These are phyloP conservation scores for Blastomyces silverae DNA, from an alignment of 2,329 filamentous ascomycete species.

Conservation along the genomic window DNA sequence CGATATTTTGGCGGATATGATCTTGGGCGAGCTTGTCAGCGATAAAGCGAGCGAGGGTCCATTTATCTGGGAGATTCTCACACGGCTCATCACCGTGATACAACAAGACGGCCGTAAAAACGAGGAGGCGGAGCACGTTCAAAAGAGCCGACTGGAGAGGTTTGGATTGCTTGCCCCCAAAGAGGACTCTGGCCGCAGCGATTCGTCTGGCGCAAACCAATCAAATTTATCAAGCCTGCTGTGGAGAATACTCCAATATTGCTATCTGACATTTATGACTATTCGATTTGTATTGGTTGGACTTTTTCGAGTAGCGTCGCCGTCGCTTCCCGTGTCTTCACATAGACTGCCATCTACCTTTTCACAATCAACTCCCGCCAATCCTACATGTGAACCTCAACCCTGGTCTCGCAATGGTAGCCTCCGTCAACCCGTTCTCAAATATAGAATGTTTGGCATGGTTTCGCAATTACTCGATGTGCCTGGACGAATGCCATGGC, in stretches of 20 bases:
- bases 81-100: slow-evolving; percentile 56
- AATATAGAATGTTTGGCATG: slow-evolving; percentile 71
- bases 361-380: slow-evolving; percentile 25
- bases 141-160: slow-evolving; percentile 46
- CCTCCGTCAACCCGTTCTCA: slow-evolving; percentile 57
- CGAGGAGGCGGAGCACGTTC: slow-evolving; percentile 31
- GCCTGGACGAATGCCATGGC: slow-evolving; percentile 81
- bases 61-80: slow-evolving; percentile 79
- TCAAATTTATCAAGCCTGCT: slow-evolving; percentile 37
- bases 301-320: slow-evolving; percentile 60
- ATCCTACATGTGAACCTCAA: slow-evolving; percentile 28
- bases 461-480: slow-evolving; percentile 66
- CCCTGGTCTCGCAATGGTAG: slow-evolving; percentile 28
- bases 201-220: slow-evolving; percentile 29
- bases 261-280: slow-evolving; percentile 51
- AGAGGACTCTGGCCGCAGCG: slow-evolving; percentile 24
- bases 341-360: slow-evolving; percentile 25
- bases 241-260: slow-evolving; percentile 49
- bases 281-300: slow-evolving; percentile 60
- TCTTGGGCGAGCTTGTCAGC: slow-evolving; percentile 73
- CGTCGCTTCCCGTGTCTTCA: slow-evolving; percentile 42
- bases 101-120: slow-evolving; percentile 24
- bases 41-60: slow-evolving; percentile 79
- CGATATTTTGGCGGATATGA: slow-evolving; percentile 83
- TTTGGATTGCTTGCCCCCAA: slow-evolving; percentile 49